Percentiles rank a stretch among this genome's conserved stretches.
Conservation (phyloP, 257 asterid genomes). For the Solanum clarkiae region DNA sequence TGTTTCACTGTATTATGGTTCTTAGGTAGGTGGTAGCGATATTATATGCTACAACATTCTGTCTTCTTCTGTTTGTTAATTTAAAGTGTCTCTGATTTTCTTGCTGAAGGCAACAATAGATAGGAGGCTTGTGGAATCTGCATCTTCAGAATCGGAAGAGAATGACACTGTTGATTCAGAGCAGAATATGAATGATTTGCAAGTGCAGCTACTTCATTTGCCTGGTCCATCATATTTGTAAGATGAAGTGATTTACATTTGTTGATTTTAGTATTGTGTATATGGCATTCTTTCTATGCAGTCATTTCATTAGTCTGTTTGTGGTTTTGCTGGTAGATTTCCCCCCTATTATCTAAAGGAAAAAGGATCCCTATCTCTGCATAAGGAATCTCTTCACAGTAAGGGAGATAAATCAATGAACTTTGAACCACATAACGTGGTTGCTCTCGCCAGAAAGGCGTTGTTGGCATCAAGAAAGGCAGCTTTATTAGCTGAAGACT, state of each 20-base stretch:
- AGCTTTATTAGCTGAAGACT: conserved; percentile 35
- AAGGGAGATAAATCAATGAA: conserved; percentile 10
- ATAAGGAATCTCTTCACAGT: conserved; percentile 12
- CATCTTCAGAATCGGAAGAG: conserved; percentile 24
- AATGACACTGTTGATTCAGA: conserved; percentile 16
- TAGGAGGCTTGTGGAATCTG: conserved; percentile 17
- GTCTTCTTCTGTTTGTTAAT: conserved; percentile 1
- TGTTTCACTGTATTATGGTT: neutral
- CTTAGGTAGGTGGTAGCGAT: neutral
- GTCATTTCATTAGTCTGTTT: neutral
- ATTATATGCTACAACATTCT: neutral
- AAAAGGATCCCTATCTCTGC: neutral
- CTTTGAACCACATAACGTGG: conserved; percentile 40
- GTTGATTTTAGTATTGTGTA: neutral
- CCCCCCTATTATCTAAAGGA: conserved; percentile 29
- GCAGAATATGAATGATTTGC: conserved; percentile 22
- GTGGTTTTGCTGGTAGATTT: conserved; percentile 36
- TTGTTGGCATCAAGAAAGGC: conserved; percentile 65
- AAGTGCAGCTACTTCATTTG: conserved; percentile 28
- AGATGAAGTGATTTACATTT: conserved; percentile 19
- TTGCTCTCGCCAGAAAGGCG: conserved; percentile 72
- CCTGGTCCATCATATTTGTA: conserved; percentile 74
- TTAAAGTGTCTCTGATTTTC: neutral
- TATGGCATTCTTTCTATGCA: neutral
- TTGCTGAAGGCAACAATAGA: conserved; percentile 42